A percentile compares a stretch with the other conserved stretches of the same genome.
Conservation (phyloP, 495 filamentous ascomycete species). For the Umbilicaria muhlenbergii region DNA sequence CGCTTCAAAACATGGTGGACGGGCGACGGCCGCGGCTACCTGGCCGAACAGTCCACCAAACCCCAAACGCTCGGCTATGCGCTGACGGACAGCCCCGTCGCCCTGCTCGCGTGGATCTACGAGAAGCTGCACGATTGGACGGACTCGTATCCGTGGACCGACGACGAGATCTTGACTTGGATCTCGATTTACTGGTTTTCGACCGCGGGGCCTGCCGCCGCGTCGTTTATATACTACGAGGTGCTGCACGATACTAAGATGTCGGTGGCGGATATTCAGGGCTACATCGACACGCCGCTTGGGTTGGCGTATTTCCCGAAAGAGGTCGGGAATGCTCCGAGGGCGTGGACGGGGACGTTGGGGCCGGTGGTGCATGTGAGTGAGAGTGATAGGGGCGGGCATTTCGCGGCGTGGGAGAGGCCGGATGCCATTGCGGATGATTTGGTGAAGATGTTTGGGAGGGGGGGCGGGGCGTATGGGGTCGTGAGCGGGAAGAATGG, state of each 20-base stretch:
- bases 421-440: slow-evolving; percentile 39
- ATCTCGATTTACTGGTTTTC: slow-evolving; percentile 32
- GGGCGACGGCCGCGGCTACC: slow-evolving; percentile 10
- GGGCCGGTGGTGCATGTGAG: slow-evolving; percentile 39
- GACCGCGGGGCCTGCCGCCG: slow-evolving; percentile 38
- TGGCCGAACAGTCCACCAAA: slow-evolving; percentile 11
- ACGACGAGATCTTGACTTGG: slow-evolving; percentile 13
- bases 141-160: slow-evolving; percentile 5
- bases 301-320: slow-evolving; percentile 35
- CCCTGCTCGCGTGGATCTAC: slow-evolving; percentile 21
- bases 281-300: slow-evolving; percentile 32
- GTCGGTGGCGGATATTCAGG: neutral
- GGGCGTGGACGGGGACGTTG: slow-evolving; percentile 30
- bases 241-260: slow-evolving; percentile 15
- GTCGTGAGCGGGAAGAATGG: slow-evolving; percentile 19
- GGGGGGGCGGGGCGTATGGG: slow-evolving; percentile 21
- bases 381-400: slow-evolving; percentile 37
- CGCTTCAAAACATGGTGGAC: slow-evolving; percentile 9
- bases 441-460: slow-evolving; percentile 40
- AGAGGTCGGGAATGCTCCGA: slow-evolving; percentile 35
- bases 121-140: slow-evolving; percentile 20
- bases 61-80: slow-evolving; percentile 25
- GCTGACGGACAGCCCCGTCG: slow-evolving; percentile 22
- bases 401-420: slow-evolving; percentile 46
- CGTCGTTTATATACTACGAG: slow-evolving; percentile 46